Percentiles rank a stretch among this genome's conserved stretches.
phyloP scores from a whole-genome alignment of 805 yeast species.

The Lipomyces lipofer region DNA sequence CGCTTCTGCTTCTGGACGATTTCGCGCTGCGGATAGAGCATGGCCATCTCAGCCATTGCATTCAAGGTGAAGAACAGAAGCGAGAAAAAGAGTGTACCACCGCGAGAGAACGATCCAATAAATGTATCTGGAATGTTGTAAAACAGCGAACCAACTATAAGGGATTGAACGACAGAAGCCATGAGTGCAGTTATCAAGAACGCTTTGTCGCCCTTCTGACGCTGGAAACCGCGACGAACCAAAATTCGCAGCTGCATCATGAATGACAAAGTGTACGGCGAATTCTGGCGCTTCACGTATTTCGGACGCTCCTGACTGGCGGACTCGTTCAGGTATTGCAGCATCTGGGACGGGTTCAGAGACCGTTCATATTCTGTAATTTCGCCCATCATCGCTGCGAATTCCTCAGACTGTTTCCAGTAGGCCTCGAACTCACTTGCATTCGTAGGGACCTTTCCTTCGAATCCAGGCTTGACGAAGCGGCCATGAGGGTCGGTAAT shows the following conservation, averaged over 20 bases:
- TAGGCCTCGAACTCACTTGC: slow-evolving; percentile 60
- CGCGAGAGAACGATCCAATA: slow-evolving; percentile 59
- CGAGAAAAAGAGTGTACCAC: slow-evolving; percentile 64
- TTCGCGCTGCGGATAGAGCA: slow-evolving; percentile 51
- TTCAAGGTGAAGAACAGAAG: slow-evolving; percentile 49
- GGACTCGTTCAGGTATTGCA: slow-evolving; percentile 42
- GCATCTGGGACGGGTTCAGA: slow-evolving; percentile 40
- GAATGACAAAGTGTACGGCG: slow-evolving; percentile 49
- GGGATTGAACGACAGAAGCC: slow-evolving; percentile 56
- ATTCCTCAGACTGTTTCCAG: slow-evolving; percentile 58
- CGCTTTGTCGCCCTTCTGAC: slow-evolving; percentile 57
- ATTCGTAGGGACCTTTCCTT: slow-evolving; percentile 56
- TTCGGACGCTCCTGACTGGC: slow-evolving; percentile 43
- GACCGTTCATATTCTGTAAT: slow-evolving; percentile 48
- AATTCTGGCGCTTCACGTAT: slow-evolving; percentile 44
- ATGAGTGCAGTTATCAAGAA: slow-evolving; percentile 48
- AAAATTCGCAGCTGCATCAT: slow-evolving; percentile 47
- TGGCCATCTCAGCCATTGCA: slow-evolving; percentile 48
- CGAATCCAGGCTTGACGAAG: slow-evolving; percentile 49
- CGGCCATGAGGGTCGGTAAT: slow-evolving; percentile 69
- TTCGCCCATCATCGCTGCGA: slow-evolving; percentile 44
- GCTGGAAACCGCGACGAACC: slow-evolving; percentile 41
- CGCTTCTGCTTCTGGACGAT: slow-evolving; percentile 60
- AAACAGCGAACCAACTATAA: slow-evolving; percentile 64
- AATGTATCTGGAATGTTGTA: slow-evolving; percentile 54